A percentile compares a stretch with the other conserved stretches of the same genome.
phyloP scores from a whole-genome alignment of 352 stramenopile species.

The Phytophthora cryptogea region DNA sequence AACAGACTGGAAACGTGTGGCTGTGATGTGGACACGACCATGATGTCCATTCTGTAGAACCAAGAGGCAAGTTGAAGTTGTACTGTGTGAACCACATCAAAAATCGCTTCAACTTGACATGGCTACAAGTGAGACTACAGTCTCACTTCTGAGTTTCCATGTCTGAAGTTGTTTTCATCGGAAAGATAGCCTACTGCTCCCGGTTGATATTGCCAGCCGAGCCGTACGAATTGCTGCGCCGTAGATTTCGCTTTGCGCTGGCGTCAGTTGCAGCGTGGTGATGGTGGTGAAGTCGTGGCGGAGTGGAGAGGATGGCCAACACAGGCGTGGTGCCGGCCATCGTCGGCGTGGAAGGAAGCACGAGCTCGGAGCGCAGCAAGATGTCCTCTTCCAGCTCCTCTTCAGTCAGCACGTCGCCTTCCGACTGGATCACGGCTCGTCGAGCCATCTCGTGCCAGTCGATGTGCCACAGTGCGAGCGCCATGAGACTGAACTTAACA shows the following conservation, averaged over 20 bases:
- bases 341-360: constrained; percentile 61
- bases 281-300: constrained; percentile 52
- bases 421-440: constrained; percentile 65
- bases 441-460: constrained; percentile 75
- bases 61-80: constrained; percentile 15
- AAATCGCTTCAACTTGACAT: constrained; percentile 13
- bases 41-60: constrained; percentile 21
- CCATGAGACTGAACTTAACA: constrained; percentile 76
- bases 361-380: constrained; percentile 55
- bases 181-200: constrained; percentile 16
- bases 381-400: constrained; percentile 70
- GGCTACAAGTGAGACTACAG: constrained; percentile 3
- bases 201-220: constrained; percentile 23
- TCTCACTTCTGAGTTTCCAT: not conserved
- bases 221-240: constrained; percentile 30
- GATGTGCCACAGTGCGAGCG: constrained; percentile 55
- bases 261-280: constrained; percentile 11
- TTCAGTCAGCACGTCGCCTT: constrained; percentile 43
- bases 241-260: constrained; percentile 9
- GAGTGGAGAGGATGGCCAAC: constrained; percentile 60
- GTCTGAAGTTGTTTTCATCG: not conserved
- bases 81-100: constrained; percentile 13
- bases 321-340: constrained; percentile 64
- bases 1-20: constrained; percentile 26
- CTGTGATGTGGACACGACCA: constrained; percentile 17